Evolutionary conservation across 2,329 filamentous ascomycete species (phyloP).

Genomic region (Ascomycota sp.): DNA sequence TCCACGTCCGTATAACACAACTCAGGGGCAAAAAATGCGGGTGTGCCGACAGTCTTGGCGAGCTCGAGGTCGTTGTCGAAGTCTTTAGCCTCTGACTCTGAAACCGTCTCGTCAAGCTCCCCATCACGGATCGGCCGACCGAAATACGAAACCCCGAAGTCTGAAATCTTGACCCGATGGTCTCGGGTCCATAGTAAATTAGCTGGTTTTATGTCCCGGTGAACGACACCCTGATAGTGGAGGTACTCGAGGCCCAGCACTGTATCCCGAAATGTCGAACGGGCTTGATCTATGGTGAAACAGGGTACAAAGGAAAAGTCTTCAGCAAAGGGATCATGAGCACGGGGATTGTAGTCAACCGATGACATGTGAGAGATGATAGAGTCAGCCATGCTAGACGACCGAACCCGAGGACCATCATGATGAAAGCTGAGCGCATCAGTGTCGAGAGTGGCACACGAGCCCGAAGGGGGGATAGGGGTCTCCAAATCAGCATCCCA

Average conservation of each 20-base stretch:
- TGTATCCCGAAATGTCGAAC: constrained; percentile 74
- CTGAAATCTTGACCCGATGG: constrained; percentile 85
- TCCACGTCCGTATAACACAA: constrained; percentile 71
- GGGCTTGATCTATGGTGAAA: constrained; percentile 65
- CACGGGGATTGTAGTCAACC: constrained; percentile 31
- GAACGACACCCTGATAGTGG: constrained; percentile 66
- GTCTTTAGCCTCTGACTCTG: constrained; percentile 64
- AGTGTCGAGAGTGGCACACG: constrained; percentile 43
- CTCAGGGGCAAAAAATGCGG: constrained; percentile 92
- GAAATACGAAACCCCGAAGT: constrained; percentile 95
- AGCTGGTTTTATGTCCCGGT: constrained; percentile 69
- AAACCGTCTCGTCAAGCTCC: constrained; percentile 49
- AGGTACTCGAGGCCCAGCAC: constrained; percentile 85
- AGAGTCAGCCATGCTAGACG: constrained; percentile 62
- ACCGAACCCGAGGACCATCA: constrained; percentile 39
- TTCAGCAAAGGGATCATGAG: constrained; percentile 50
- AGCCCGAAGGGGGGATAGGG: constrained; percentile 25
- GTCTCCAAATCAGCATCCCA: constrained; percentile 32
- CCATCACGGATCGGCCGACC: constrained; percentile 69
- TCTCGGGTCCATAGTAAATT: constrained; percentile 75
- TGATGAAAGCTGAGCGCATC: constrained; percentile 59
- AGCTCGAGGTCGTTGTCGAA: constrained; percentile 84
- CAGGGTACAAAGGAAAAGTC: constrained; percentile 86
- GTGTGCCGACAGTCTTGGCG: constrained; percentile 94
- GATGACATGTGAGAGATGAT: constrained; percentile 48